These are phyloP conservation scores for Russula griseocarnosa DNA, from an alignment of 768 basidiomycete genomes.

Conservation along the genomic window DNA sequence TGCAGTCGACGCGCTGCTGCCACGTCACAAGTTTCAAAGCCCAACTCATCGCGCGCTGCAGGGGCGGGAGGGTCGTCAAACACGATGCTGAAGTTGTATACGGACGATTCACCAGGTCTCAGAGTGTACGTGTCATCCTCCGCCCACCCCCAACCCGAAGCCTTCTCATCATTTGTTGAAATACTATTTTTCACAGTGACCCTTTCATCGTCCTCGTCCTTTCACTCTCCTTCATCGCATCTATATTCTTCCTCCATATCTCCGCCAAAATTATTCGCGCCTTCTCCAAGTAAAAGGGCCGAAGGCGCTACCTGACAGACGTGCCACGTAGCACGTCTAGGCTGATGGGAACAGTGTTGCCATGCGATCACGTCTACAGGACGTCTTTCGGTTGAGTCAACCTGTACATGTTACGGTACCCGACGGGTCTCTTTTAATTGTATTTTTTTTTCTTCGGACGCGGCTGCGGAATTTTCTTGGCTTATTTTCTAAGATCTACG, in stretches of 20 bases:
- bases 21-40: constrained; percentile 59
- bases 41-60: constrained; percentile 85
- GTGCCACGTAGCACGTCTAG: not conserved
- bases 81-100: constrained; percentile 99
- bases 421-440: not conserved
- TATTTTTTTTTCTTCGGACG: not conserved
- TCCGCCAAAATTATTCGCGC: constrained; percentile 90
- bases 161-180: not conserved
- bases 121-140: constrained; percentile 72
- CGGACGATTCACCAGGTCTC: constrained; percentile 94
- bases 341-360: not conserved
- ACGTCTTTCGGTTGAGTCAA: not conserved
- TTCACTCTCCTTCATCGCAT: constrained; percentile 93
- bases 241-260: constrained; percentile 98
- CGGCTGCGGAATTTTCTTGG: not conserved
- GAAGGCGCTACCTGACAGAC: not conserved
- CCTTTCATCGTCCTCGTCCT: constrained; percentile 96
- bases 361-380: not conserved
- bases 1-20: constrained; percentile 70
- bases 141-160: too few species aligned
- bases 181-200: constrained; percentile 51
- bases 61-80: constrained; percentile 95
- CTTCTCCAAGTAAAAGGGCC: constrained; percentile 47
- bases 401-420: constrained; percentile 13
- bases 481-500: not conserved